Percentiles rank a stretch among this genome's conserved stretches.
These are phyloP conservation scores for Pseudonitzschia multistriata DNA, from an alignment of 108 stramenopile genomes.

Conservation along the genomic window DNA sequence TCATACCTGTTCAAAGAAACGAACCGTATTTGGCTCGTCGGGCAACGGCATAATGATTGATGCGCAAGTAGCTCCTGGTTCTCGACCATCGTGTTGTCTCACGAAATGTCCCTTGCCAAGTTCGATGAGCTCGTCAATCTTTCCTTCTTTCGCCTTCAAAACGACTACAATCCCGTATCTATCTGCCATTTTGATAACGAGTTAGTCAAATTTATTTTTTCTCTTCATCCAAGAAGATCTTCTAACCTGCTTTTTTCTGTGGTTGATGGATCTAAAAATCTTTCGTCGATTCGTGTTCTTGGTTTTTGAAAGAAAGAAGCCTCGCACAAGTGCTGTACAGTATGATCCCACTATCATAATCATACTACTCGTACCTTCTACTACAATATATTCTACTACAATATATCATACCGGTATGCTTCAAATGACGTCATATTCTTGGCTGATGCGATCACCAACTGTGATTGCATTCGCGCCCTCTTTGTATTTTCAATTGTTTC, in stretches of 20 bases:
- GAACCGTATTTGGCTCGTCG: background rate
- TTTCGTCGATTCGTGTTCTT: too few species aligned
- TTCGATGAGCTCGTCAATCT: background rate
- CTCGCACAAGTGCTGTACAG: too few species aligned
- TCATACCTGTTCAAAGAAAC: conserved; percentile 5
- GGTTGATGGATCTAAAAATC: too few species aligned
- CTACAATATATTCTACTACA: too few species aligned
- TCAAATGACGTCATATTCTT: background rate
- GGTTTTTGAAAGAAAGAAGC: too few species aligned
- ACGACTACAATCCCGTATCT: background rate
- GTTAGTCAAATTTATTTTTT: too few species aligned
- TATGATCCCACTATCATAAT: too few species aligned
- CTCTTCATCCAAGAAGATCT: too few species aligned
- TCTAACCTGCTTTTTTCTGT: too few species aligned
- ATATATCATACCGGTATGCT: too few species aligned
- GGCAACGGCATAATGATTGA: background rate
- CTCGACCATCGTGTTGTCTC: background rate
- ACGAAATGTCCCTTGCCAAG: background rate
- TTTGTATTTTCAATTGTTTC: background rate
- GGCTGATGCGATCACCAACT: background rate
- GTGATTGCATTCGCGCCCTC: background rate
- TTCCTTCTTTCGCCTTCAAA: background rate
- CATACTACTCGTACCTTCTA: too few species aligned
- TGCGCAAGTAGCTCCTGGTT: background rate
- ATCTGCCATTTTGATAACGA: background rate